phyloP scores from a whole-genome alignment of 2,329 filamentous ascomycete species.

The Pezicula neosporulosa region DNA sequence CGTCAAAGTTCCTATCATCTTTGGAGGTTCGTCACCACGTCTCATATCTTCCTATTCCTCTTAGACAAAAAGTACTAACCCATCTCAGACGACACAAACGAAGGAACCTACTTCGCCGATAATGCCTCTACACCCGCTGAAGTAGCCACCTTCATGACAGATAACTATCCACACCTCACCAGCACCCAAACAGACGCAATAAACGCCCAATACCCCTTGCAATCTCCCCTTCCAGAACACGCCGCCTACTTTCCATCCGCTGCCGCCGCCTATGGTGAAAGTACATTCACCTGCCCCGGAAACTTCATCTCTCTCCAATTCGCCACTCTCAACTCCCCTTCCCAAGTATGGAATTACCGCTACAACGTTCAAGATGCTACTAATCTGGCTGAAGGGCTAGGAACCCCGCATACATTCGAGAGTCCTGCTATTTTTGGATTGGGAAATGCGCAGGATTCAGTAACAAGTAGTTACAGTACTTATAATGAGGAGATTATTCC shows the following conservation, averaged over 20 bases:
- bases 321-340: constrained; percentile 25
- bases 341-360: constrained; percentile 42
- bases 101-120: constrained; percentile 41
- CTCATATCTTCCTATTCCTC: no score
- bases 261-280: constrained; percentile 39
- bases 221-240: constrained; percentile 26
- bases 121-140: constrained; percentile 29
- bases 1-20: constrained; percentile 36
- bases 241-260: constrained; percentile 35
- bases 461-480: constrained; percentile 25
- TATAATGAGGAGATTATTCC: constrained; percentile 30
- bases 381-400: constrained; percentile 31
- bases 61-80: neutral
- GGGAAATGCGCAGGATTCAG: constrained; percentile 26
- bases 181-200: constrained; percentile 24
- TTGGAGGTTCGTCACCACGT: constrained; percentile 26
- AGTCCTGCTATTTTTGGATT: constrained; percentile 34
- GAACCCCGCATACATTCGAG: constrained; percentile 35
- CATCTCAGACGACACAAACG: neutral
- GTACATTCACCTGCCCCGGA: constrained; percentile 44
- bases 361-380: constrained; percentile 40
- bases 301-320: constrained; percentile 34
- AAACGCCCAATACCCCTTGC: constrained; percentile 27
- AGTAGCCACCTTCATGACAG: constrained; percentile 31
- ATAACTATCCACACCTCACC: constrained; percentile 33